Evolutionary conservation across 768 basidiomycete genomes (phyloP).

Genomic region (Boletellus ananiceps): DNA sequence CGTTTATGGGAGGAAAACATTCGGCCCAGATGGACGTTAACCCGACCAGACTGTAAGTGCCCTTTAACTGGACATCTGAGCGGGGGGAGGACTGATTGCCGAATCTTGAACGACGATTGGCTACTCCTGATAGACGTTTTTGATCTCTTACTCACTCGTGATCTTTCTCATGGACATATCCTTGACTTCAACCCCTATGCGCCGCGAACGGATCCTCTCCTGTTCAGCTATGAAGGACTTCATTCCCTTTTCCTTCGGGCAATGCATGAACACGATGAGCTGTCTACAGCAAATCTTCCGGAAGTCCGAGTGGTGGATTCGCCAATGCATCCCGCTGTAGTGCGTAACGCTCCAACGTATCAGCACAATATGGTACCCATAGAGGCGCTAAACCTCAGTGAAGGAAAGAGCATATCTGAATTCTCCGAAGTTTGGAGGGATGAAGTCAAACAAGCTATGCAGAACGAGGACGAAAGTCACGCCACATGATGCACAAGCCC

Average conservation of each 20-base stretch:
- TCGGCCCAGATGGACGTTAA: slow-evolving; percentile 49
- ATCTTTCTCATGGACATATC: slow-evolving; percentile 70
- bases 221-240: slow-evolving; percentile 83
- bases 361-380: slow-evolving; percentile 91
- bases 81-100: neutral
- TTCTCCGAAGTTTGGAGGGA: slow-evolving; percentile 68
- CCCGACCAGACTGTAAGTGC: slow-evolving; percentile 60
- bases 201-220: slow-evolving; percentile 78
- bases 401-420: slow-evolving; percentile 64
- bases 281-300: slow-evolving; percentile 19
- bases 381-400: slow-evolving; percentile 78
- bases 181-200: slow-evolving; percentile 91
- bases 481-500: neutral
- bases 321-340: slow-evolving; percentile 61
- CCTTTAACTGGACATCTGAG: neutral
- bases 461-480: slow-evolving; percentile 8
- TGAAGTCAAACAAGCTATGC: slow-evolving; percentile 39
- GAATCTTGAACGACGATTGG: neutral
- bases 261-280: neutral
- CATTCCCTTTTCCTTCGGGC: slow-evolving; percentile 31
- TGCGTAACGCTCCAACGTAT: slow-evolving; percentile 63
- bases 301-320: slow-evolving; percentile 70
- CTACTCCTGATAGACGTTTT: slow-evolving; percentile 55
- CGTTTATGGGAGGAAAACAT: slow-evolving; percentile 70
- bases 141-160: slow-evolving; percentile 82